Conservation (phyloP, 2,329 filamentous ascomycete genomes). For the Hymenoscyphus albidus region DNA sequence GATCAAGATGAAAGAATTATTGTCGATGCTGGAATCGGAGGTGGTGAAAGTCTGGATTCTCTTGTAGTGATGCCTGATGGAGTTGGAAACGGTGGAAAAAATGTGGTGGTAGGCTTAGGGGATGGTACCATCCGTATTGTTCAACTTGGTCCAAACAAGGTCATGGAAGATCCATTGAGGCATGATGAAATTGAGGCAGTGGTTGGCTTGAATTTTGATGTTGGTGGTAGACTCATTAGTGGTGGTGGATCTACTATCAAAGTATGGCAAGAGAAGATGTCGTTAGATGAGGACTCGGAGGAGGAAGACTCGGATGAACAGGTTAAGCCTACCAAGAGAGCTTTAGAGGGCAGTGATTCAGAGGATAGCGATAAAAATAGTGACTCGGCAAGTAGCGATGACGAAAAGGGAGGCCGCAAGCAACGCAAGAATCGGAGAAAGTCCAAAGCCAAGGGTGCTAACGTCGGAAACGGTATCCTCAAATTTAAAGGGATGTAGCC, state of each 20-base stretch:
- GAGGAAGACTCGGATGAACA: slow-evolving; percentile 44
- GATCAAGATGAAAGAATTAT: slow-evolving; percentile 88
- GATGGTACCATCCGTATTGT: slow-evolving; percentile 78
- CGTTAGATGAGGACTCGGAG: slow-evolving; percentile 46
- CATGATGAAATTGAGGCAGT: slow-evolving; percentile 90
- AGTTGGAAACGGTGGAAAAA: slow-evolving; percentile 64
- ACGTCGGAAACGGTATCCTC: slow-evolving; percentile 32
- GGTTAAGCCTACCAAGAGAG: slow-evolving; percentile 35
- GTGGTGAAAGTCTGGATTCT: slow-evolving; percentile 78
- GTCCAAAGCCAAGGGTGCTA: slow-evolving; percentile 32
- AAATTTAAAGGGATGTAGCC: slow-evolving; percentile 31
- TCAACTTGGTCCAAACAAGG: slow-evolving; percentile 67
- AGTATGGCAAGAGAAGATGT: slow-evolving; percentile 77
- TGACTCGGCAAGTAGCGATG: slow-evolving; percentile 26
- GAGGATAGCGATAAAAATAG: slow-evolving; percentile 27
- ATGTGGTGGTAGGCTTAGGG: slow-evolving; percentile 74
- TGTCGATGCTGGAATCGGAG: slow-evolving; percentile 59
- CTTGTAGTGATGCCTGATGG: slow-evolving; percentile 68
- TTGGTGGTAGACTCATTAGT: slow-evolving; percentile 79
- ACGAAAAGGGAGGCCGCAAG: slow-evolving; percentile 27
- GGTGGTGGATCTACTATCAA: slow-evolving; percentile 84
- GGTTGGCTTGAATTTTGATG: slow-evolving; percentile 77
- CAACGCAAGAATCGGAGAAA: slow-evolving; percentile 32
- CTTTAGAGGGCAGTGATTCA: slow-evolving; percentile 20
- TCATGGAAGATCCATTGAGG: slow-evolving; percentile 55